Evolutionary conservation across 2,329 filamentous ascomycete genomes (phyloP), one percentile per base, ranked within the genome.

Genomic region (Truncatella angustata): DNA sequence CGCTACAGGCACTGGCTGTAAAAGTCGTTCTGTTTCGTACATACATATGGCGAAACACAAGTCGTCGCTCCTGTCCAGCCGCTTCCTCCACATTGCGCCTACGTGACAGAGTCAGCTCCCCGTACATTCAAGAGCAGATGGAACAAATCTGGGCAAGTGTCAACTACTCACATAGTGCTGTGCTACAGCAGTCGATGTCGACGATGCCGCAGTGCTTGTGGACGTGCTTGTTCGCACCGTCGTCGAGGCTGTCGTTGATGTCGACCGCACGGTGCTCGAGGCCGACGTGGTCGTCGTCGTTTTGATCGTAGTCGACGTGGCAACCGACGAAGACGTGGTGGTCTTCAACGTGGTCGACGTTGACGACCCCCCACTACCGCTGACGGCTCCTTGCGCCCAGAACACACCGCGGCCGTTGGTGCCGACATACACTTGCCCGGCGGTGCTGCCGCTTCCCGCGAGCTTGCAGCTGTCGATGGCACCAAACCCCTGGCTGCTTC

Each of bases 401-500:
- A 78, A 67, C 4, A 76, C 74, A 12, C 76, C 75, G 1, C 75
- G 70, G 0, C 76, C 76, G 50, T 79, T 78, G 2, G 76, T 79
- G 0, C 76, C 76, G 14, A 79, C 75, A 42, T 77, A 79, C 0
- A 79, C 74, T 49, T 74, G 66, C 1, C 70, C 70, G 3, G 71
- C 69, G 6, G 69, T 68, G 51, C 78, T 79, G 2, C 68, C 72
- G 49, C 74, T 77, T 2, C 76, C 77, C 0, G 68, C 70, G 1
- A 79, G 56, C 30, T 62, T 68, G 47, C 66, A 67, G 14, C 63
- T 60, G n/a, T 70, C 65, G 30, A 77, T 70, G 1, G 72, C 59
- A 0, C 76, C 76, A 48, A 79, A 78, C 16, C 71, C 70, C 55
- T 76, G 72, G 5, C 35, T 48, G 23, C 55, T 60, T 0, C 77